Base-by-base conservation (phyloP, 352 stramenopile species). In the Pythium oligandrum region DNA sequence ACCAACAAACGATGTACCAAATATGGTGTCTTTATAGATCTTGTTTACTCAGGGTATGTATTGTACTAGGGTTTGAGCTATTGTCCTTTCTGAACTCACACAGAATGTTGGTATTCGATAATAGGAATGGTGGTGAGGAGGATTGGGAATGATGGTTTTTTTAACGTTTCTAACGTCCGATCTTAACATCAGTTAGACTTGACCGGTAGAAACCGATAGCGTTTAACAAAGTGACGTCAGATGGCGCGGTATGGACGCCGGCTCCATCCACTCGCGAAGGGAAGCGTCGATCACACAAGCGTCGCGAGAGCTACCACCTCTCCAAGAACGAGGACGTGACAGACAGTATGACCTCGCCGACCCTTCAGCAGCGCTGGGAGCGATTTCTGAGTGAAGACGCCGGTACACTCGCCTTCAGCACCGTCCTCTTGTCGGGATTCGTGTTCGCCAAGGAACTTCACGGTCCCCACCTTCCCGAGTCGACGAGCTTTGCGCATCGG, bases 361-460 rank as follows among this genome's bases (percentile, higher is more conserved):
- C 66, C 0, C 38, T 70, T 44, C 49, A 67, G 46, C 63, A 78
- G 57, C 69, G 74, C 44, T 65, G 63, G 66, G 35, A 40, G 31
- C 72, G 75, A 36, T 83, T 86, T 51, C 61, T 75, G 2, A 59
- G 79, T 36, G 75, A 83, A 36, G 75, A 86, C 44, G 46, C 70
- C 40, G 31, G 12, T 40, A 73, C 62, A 3, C 69, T 82, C 44
- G 60, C 57, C 8, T 48, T 63, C 30, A 66, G 55, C 34, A 70
- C 70, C 42, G 38, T 43, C 34, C 51, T 78, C 2, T 69, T 75
- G 50, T 54, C 64, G 4, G 47, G 35, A 10, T 55, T 70, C 39
- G 57, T 71, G 46, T 6, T 60, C 34, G 61, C 58, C 33, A 65
- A 68, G 34, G 70, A 83, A 64, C 71, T 67, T 57, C 56, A 44